Conservation (phyloP, 495 filamentous ascomycete genomes). For the Xylaria cubensis region DNA sequence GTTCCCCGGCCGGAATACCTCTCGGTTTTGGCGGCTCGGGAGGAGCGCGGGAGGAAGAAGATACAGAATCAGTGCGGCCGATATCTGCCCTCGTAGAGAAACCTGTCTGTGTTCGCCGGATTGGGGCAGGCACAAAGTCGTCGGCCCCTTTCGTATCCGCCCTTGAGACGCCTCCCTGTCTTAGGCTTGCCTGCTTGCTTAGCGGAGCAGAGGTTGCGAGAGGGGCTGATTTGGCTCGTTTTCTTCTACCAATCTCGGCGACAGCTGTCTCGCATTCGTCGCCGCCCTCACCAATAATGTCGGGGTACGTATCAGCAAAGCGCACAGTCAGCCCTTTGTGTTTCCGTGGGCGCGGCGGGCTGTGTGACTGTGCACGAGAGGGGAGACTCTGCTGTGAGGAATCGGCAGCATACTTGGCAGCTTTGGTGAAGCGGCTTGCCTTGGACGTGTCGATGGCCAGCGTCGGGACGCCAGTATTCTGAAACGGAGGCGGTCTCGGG, state of each 20-base stretch:
- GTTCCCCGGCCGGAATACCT: conserved; percentile 38
- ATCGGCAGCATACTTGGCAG: conserved; percentile 44
- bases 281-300: conserved; percentile 85
- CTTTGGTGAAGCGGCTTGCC: conserved; percentile 53
- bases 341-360: conserved; percentile 42
- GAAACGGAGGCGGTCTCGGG: conserved; percentile 35
- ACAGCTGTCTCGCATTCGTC: conserved; percentile 77
- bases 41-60: conserved; percentile 30
- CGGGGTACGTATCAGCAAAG: conserved; percentile 70
- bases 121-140: conserved; percentile 44
- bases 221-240: conserved; percentile 49
- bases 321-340: conserved; percentile 71
- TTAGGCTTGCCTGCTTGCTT: conserved; percentile 33
- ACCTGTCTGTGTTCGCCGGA: conserved; percentile 59
- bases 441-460: conserved; percentile 56
- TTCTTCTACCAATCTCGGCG: conserved; percentile 67
- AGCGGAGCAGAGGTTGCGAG: conserved; percentile 33
- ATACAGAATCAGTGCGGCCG: conserved; percentile 31
- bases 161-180: conserved; percentile 31
- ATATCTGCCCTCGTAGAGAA: conserved; percentile 42
- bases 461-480: conserved; percentile 38
- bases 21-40: conserved; percentile 34
- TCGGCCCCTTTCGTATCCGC: conserved; percentile 35
- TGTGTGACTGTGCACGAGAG: conserved; percentile 41
- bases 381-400: conserved; percentile 41